These are phyloP conservation scores for Auricularia heimuer DNA, from an alignment of 768 basidiomycete species.

Conservation along the genomic window DNA sequence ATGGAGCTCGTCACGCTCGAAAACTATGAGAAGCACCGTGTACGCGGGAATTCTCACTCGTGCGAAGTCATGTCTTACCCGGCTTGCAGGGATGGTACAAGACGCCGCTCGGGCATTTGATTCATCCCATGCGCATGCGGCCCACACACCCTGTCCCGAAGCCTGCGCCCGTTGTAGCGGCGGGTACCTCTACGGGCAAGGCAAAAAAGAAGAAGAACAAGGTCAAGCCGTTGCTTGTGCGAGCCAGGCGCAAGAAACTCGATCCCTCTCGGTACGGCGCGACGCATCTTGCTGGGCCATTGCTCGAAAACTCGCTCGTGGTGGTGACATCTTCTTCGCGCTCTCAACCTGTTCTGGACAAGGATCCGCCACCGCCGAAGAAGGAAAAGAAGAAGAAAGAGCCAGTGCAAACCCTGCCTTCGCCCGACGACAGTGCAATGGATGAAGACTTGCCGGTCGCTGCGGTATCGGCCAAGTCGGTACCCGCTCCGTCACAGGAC, in stretches of 20 bases:
- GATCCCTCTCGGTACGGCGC: constrained; percentile 68
- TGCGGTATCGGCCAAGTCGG: no score
- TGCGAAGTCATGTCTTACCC: no score
- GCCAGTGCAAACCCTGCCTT: no score
- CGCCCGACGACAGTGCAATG: no score
- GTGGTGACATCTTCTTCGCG: neutral
- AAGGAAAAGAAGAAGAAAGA: no score
- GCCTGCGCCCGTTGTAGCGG: constrained; percentile 5
- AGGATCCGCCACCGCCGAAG: no score
- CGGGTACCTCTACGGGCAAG: constrained; percentile 5
- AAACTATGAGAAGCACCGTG: constrained; percentile 20
- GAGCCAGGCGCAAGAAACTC: constrained; percentile 56
- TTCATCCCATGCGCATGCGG: constrained; percentile 61
- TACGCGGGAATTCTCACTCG: no score
- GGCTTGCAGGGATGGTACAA: constrained; percentile 50
- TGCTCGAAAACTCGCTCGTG: constrained; percentile 36
- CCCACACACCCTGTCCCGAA: constrained; percentile 50
- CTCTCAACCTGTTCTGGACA: no score
- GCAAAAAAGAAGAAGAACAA: constrained; percentile 26
- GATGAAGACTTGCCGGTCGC: no score
- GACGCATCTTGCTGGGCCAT: constrained; percentile 56
- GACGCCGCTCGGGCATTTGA: constrained; percentile 53
- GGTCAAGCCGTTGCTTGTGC: constrained; percentile 33
- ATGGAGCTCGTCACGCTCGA: constrained; percentile 57
- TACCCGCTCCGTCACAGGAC: no score